A percentile compares a stretch with the other conserved stretches of the same genome.
These are phyloP conservation scores for Ophiostoma sp. DNA, from an alignment of 2,329 filamentous ascomycete species.

Conservation along the genomic window DNA sequence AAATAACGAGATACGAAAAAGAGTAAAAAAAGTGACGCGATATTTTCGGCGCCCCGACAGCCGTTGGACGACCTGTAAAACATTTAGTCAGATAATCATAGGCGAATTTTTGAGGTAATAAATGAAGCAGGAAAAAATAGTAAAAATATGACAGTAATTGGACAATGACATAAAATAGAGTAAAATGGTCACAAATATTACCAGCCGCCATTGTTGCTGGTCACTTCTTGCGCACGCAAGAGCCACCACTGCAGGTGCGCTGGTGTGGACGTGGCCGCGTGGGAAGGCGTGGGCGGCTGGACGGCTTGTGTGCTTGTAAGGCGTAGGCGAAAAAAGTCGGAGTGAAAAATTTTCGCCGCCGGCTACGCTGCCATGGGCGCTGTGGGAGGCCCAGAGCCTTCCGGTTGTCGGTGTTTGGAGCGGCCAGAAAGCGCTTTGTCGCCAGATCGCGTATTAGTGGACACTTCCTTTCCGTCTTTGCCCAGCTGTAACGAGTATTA, in stretches of 20 bases:
- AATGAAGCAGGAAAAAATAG: not conserved
- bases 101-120: not conserved
- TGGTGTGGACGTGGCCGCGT: not conserved
- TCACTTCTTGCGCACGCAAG: not conserved
- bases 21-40: not conserved
- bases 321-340: slow-evolving; percentile 9
- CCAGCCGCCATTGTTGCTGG: not conserved
- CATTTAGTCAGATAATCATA: not conserved
- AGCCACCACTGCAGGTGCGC: not conserved
- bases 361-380: not conserved
- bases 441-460: slow-evolving; percentile 15
- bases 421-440: not conserved
- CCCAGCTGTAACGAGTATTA: not conserved
- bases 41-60: not conserved
- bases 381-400: slow-evolving; percentile 16
- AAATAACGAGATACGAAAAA: not conserved
- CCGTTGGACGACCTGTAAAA: not conserved
- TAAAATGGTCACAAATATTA: not conserved
- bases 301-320: not conserved
- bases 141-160: not conserved
- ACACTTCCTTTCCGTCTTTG: not conserved
- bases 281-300: not conserved
- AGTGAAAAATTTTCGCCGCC: slow-evolving; percentile 22
- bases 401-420: slow-evolving; percentile 19
- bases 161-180: too few species aligned